Conservation (phyloP, 208 protist species). For the Trypanosoma melophagium region DNA sequence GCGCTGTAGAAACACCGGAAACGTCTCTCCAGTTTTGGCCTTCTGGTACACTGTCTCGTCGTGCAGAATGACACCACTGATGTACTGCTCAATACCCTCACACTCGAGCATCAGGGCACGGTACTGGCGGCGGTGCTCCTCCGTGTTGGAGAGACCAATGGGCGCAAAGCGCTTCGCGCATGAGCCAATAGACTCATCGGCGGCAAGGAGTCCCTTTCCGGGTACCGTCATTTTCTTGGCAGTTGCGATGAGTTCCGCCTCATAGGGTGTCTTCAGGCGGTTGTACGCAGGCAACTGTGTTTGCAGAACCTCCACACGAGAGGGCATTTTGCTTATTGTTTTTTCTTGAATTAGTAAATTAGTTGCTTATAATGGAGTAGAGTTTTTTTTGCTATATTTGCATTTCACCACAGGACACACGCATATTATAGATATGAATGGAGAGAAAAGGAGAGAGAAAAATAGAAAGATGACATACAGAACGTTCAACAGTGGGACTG, state of each 20-base stretch:
- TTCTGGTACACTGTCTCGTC: slow-evolving; percentile 97
- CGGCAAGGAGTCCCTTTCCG: slow-evolving; percentile 97
- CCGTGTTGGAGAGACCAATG: slow-evolving; percentile 95
- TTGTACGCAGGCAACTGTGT: slow-evolving; percentile 83
- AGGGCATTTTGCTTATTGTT: slow-evolving; percentile 41
- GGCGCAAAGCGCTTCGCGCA: slow-evolving; percentile 94
- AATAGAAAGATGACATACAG: too few species aligned
- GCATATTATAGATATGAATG: too few species aligned
- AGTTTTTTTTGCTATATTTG: too few species aligned
- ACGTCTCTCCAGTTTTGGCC: slow-evolving; percentile 76
- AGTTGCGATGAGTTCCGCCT: slow-evolving; percentile 68
- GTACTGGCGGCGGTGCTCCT: slow-evolving; percentile 93
- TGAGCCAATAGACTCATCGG: slow-evolving; percentile 95
- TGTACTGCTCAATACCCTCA: slow-evolving; percentile 88
- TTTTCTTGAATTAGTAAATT: slow-evolving; percentile 7
- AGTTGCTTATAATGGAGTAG: not conserved
- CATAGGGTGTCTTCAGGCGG: slow-evolving; percentile 76
- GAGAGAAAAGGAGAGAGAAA: too few species aligned
- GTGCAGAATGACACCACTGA: slow-evolving; percentile 96
- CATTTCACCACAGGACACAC: too few species aligned
- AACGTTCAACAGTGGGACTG: too few species aligned
- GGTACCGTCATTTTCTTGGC: slow-evolving; percentile 67
- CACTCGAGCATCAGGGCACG: slow-evolving; percentile 89
- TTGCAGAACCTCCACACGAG: slow-evolving; percentile 71
- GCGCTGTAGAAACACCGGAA: slow-evolving; percentile 80